phyloP scores from a whole-genome alignment of 208 protist genomes.

The Acanthamoeba lenticulata region DNA sequence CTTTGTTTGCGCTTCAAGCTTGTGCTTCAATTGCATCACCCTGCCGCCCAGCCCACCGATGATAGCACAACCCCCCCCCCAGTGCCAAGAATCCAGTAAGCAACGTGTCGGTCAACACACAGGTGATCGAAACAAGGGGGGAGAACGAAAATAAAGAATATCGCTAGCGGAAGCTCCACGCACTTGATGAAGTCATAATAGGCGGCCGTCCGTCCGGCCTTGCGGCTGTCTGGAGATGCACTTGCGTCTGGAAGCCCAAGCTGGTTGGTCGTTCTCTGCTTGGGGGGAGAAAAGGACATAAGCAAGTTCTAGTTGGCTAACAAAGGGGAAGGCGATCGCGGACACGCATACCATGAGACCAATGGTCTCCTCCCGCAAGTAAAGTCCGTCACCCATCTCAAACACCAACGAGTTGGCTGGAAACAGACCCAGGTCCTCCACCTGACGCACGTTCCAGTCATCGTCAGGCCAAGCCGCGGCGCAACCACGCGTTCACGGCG shows the following conservation, averaged over 20 bases:
- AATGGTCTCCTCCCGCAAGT: constrained; percentile 48
- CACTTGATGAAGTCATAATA: constrained; percentile 30
- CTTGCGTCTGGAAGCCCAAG: neutral
- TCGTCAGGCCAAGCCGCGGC: neutral
- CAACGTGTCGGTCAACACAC: neutral
- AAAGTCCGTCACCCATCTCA: constrained; percentile 60
- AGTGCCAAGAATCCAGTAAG: too few relatives aligned
- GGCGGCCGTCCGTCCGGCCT: constrained; percentile 30
- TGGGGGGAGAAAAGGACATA: neutral
- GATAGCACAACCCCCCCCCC: too few relatives aligned
- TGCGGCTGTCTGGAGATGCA: neutral
- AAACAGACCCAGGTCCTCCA: constrained; percentile 32
- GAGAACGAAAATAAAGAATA: neutral
- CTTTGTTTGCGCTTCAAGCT: neutral
- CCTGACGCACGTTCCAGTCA: neutral
- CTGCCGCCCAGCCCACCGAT: neutral
- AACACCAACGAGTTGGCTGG: constrained; percentile 57
- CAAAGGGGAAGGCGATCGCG: too few relatives aligned
- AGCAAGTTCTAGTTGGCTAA: neutral
- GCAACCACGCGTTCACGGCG: neutral
- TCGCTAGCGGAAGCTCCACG: too few relatives aligned
- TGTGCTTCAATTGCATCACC: neutral
- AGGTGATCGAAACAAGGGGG: neutral
- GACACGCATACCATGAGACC: constrained; percentile 5
- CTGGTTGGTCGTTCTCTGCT: constrained; percentile 8